phyloP scores from a whole-genome alignment of 2,329 filamentous ascomycete species.

The Fusarium keratoplasticum region DNA sequence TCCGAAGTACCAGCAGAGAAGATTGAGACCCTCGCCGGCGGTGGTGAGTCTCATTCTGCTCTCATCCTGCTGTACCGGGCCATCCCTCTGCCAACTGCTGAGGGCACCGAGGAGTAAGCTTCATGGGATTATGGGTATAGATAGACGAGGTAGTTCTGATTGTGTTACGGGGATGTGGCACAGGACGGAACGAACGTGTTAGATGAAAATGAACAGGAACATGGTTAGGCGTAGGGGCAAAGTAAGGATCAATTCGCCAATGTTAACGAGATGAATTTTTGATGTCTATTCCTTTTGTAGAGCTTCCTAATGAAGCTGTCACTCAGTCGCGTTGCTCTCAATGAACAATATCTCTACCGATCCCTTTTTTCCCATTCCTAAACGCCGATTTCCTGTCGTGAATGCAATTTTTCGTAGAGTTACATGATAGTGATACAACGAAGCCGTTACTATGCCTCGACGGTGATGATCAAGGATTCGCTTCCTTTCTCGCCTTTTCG shows the following conservation, averaged over 20 bases:
- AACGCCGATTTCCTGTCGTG: conserved; percentile 25
- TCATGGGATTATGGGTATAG: not conserved
- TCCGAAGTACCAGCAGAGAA: conserved; percentile 91
- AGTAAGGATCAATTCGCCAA: conserved; percentile 27
- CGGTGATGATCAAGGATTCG: not conserved
- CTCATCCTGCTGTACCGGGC: conserved; percentile 84
- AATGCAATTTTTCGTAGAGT: conserved; percentile 13
- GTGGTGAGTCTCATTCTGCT: conserved; percentile 87
- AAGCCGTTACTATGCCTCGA: not conserved
- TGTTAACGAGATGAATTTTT: conserved; percentile 10
- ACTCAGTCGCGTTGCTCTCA: not conserved
- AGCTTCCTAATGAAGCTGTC: not conserved
- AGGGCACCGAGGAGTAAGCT: conserved; percentile 53
- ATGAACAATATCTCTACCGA: not conserved
- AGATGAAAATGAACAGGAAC: conserved; percentile 20
- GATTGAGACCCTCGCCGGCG: conserved; percentile 89
- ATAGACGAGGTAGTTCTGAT: not conserved
- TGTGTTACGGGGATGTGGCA: not conserved
- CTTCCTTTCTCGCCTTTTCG: conserved; percentile 39
- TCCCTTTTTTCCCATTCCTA: not conserved
- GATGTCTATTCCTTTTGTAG: conserved; percentile 4
- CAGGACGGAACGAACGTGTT: conserved; percentile 15
- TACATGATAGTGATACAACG: conserved; percentile 28
- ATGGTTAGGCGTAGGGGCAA: conserved; percentile 34
- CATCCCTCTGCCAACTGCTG: conserved; percentile 73